A percentile compares a stretch with the other conserved stretches of the same genome.
These are phyloP conservation scores for Scedosporium apiospermum DNA, from an alignment of 2,329 filamentous ascomycete genomes.

Conservation along the genomic window DNA sequence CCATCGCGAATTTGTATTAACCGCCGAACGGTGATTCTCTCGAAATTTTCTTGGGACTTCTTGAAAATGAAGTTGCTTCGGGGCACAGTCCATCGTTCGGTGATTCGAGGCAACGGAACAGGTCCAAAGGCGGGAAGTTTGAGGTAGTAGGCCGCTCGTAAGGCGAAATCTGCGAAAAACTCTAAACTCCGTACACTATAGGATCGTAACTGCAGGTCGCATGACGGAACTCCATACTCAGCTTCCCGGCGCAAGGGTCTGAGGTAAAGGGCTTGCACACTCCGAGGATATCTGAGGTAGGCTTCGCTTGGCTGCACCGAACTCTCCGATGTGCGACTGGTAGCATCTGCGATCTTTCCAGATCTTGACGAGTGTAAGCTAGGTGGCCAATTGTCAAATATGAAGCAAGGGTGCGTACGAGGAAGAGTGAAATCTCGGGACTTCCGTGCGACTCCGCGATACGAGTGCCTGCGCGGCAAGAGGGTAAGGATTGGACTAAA, in stretches of 20 bases:
- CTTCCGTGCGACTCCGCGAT: background rate
- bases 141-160: constrained; percentile 91
- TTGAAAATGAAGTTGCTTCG: constrained; percentile 88
- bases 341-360: background rate
- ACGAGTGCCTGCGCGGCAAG: background rate
- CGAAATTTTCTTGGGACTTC: constrained; percentile 96
- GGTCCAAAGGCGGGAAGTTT: constrained; percentile 79
- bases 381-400: background rate
- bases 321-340: background rate
- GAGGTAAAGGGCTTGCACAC: constrained; percentile 75
- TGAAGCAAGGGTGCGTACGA: background rate
- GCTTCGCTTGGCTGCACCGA: background rate
- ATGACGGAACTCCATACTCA: constrained; percentile 70
- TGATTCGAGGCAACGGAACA: constrained; percentile 74
- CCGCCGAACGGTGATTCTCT: constrained; percentile 75
- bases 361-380: background rate
- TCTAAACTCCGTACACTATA: constrained; percentile 85
- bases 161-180: constrained; percentile 88
- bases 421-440: background rate
- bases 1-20: constrained; percentile 91
- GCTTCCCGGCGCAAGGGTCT: constrained; percentile 69
- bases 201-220: constrained; percentile 86
- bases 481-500: background rate
- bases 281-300: constrained; percentile 3
- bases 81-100: constrained; percentile 90